These are phyloP conservation scores for Sporothrix brunneoviolacea DNA, from an alignment of 2,329 filamentous ascomycete genomes.

Conservation along the genomic window DNA sequence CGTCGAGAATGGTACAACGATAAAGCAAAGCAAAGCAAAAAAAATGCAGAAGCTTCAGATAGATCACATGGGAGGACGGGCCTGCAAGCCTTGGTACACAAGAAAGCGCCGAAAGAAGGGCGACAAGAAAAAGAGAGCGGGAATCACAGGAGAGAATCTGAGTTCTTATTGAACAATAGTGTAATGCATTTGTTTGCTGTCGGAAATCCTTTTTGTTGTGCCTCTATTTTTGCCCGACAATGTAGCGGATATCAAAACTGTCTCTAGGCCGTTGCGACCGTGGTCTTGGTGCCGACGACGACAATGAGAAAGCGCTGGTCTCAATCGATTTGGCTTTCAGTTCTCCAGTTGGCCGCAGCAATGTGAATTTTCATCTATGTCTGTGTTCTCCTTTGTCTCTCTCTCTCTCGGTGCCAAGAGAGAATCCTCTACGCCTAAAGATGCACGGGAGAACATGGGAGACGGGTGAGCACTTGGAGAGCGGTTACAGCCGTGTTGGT, in stretches of 20 bases:
- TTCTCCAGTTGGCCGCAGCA: no score
- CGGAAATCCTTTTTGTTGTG: no score
- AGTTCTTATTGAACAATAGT: no score
- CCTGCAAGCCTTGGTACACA: slow-evolving; percentile 7
- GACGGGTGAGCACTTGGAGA: no score
- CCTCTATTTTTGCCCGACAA: neutral
- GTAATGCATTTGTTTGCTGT: no score
- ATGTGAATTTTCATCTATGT: neutral
- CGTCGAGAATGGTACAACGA: no score
- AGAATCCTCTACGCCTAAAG: no score
- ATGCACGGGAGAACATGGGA: no score
- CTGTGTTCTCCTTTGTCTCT: neutral
- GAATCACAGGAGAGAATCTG: neutral
- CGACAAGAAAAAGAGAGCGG: neutral
- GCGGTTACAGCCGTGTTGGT: no score
- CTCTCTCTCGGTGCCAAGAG: no score
- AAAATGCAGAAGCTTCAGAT: neutral
- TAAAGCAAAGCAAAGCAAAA: neutral
- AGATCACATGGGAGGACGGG: slow-evolving; percentile 8
- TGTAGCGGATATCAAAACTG: neutral
- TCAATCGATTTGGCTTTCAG: no score
- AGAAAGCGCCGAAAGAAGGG: neutral
- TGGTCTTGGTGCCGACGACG: neutral
- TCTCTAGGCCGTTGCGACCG: neutral
- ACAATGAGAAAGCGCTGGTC: neutral